Conservation (phyloP, 2,329 filamentous ascomycete genomes). For the Colletotrichum liriopes region DNA sequence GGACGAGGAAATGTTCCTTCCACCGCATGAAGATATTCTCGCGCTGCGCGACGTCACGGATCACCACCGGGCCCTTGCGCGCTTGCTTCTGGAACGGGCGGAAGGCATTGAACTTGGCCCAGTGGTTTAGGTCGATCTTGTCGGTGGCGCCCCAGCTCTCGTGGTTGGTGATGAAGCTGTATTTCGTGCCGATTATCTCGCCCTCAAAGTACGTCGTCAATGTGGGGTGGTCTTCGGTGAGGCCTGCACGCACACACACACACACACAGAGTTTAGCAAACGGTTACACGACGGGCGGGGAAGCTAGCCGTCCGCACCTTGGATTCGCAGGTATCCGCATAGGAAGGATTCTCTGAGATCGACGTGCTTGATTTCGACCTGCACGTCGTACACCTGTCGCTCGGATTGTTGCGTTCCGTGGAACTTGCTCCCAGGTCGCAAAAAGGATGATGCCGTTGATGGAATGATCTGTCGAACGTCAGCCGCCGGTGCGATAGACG, state of each 20-base stretch:
- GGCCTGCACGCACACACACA: slow-evolving; percentile 67
- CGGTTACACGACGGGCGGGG: slow-evolving; percentile 39
- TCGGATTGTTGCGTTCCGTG: slow-evolving; percentile 94
- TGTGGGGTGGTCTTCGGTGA: slow-evolving; percentile 97
- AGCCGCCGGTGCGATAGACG: slow-evolving; percentile 21
- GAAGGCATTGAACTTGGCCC: slow-evolving; percentile 92
- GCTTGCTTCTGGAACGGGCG: slow-evolving; percentile 77
- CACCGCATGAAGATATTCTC: slow-evolving; percentile 99
- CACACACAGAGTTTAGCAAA: slow-evolving; percentile 25
- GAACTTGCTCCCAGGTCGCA: slow-evolving; percentile 91
- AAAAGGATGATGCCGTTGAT: slow-evolving; percentile 85
- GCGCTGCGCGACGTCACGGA: slow-evolving; percentile 81
- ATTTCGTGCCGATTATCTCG: slow-evolving; percentile 95
- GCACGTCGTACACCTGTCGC: slow-evolving; percentile 92
- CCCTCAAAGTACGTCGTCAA: slow-evolving; percentile 98
- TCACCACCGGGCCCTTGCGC: slow-evolving; percentile 68
- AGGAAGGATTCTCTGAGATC: slow-evolving; percentile 95
- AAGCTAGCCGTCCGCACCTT: slow-evolving; percentile 73
- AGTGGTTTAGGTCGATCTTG: slow-evolving; percentile 93
- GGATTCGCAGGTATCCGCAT: slow-evolving; percentile 94
- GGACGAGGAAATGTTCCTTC: slow-evolving; percentile 98
- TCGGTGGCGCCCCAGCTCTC: slow-evolving; percentile 92
- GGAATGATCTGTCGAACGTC: slow-evolving; percentile 73
- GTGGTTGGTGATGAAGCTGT: slow-evolving; percentile 93
- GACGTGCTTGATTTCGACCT: slow-evolving; percentile 97